Percentiles rank a stretch among this genome's conserved stretches.
These are phyloP conservation scores for Xylariaceae sp. DNA, from an alignment of 2,329 filamentous ascomycete genomes.

Conservation along the genomic window DNA sequence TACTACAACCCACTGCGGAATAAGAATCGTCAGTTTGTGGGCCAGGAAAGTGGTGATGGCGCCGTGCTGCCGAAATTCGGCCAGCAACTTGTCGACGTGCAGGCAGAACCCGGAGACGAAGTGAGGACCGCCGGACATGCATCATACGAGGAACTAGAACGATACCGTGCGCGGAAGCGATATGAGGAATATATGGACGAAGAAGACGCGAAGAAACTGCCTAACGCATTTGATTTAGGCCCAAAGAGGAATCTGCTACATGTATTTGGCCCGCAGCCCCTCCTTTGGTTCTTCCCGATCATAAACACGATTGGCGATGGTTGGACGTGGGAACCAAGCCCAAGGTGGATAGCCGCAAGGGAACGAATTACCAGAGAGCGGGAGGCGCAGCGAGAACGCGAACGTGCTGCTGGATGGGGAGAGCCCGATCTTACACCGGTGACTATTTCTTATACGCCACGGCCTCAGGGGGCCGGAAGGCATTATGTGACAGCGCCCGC, in stretches of 20 bases:
- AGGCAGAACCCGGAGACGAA: conserved; percentile 54
- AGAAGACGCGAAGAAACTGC: conserved; percentile 78
- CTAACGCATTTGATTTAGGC: conserved; percentile 90
- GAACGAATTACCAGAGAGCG: conserved; percentile 56
- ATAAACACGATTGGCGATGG: conserved; percentile 85
- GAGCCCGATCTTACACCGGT: conserved; percentile 28
- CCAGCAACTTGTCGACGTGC: conserved; percentile 73
- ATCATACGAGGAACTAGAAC: conserved; percentile 52
- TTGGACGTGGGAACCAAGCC: conserved; percentile 87
- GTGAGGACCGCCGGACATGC: conserved; percentile 36
- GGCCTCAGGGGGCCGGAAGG: conserved; percentile 29
- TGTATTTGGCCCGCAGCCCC: conserved; percentile 68
- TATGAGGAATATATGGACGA: conserved; percentile 79
- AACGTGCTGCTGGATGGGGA: conserved; percentile 65
- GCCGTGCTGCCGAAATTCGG: conserved; percentile 54
- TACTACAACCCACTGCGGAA: conserved; percentile 78
- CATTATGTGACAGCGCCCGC: conserved; percentile 30
- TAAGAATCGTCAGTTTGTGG: conserved; percentile 58
- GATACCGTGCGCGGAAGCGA: conserved; percentile 47
- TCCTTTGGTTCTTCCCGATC: conserved; percentile 75
- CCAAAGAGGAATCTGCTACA: conserved; percentile 72
- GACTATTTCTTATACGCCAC: conserved; percentile 21
- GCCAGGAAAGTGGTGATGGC: conserved; percentile 47
- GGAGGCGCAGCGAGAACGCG: conserved; percentile 55
- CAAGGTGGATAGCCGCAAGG: conserved; percentile 67